Percentiles rank a stretch among this genome's conserved stretches.
phyloP scores from a whole-genome alignment of 1,284 basidiomycete genomes.

The Rhodotorula sp. region DNA sequence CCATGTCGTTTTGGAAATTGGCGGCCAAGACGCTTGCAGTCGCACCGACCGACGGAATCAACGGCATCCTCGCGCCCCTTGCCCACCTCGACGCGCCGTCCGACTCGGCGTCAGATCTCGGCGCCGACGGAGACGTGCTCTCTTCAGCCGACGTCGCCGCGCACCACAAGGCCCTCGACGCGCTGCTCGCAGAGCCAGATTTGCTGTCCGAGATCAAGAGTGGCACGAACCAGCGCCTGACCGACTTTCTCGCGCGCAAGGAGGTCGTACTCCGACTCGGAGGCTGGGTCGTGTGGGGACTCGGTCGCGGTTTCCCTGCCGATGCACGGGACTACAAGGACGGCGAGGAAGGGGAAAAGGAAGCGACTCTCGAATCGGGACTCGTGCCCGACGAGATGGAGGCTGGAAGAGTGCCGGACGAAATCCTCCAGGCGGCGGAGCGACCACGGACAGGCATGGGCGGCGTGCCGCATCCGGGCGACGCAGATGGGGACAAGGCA shows the following conservation, averaged over 20 bases:
- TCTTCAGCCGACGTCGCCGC: conserved; percentile 7
- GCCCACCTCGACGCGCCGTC: conserved; percentile 11
- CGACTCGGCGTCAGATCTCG: background rate
- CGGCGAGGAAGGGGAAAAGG: background rate
- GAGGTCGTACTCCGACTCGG: conserved; percentile 35
- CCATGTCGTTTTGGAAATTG: conserved; percentile 37
- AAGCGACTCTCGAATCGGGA: conserved; percentile 11
- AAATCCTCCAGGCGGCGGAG: conserved; percentile 24
- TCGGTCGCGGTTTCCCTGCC: conserved; percentile 25
- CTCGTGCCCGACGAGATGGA: conserved; percentile 33
- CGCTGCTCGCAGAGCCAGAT: conserved; percentile 31
- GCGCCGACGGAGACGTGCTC: background rate
- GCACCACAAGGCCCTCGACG: conserved; percentile 31
- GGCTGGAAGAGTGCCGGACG: conserved; percentile 35
- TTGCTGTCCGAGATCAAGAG: conserved; percentile 39
- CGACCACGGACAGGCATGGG: conserved; percentile 33
- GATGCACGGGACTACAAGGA: background rate
- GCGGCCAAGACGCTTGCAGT: conserved; percentile 27
- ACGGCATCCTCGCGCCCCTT: conserved; percentile 27
- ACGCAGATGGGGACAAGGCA: conserved; percentile 23
- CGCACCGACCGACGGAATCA: conserved; percentile 33
- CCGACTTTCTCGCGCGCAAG: conserved; percentile 33
- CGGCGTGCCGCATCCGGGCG: conserved; percentile 24
- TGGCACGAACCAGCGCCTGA: conserved; percentile 33
- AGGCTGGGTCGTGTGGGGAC: conserved; percentile 41